These are phyloP conservation scores for Erodium texanum DNA, from an alignment of 441 rosid genomes.

Conservation along the genomic window DNA sequence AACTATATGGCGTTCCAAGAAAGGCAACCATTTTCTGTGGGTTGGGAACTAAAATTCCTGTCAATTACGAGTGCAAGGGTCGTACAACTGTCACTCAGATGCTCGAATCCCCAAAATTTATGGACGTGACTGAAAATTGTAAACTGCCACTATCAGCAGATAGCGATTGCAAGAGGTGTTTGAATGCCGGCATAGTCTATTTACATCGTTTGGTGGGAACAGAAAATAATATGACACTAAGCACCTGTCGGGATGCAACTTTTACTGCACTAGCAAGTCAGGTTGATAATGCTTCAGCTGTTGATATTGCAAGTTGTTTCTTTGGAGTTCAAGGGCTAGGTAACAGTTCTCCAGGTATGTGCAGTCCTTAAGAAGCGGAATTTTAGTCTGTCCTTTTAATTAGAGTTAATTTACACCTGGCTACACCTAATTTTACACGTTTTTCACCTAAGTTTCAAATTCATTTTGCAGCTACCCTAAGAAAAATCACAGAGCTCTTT, in stretches of 20 bases:
- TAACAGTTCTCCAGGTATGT: conserved; percentile 35
- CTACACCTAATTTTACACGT: too few relatives aligned
- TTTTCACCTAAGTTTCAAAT: too few relatives aligned
- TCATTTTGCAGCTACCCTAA: too few relatives aligned
- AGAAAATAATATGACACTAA: conserved; percentile 53
- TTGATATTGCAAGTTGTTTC: conserved; percentile 69
- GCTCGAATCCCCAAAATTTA: conserved; percentile 60
- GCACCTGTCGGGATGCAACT: conserved; percentile 86
- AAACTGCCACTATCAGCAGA: conserved; percentile 41
- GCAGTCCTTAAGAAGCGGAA: conserved; percentile 6
- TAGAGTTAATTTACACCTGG: too few relatives aligned
- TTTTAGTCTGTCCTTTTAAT: too few relatives aligned
- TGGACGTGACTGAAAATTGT: conserved; percentile 54
- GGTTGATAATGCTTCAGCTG: conserved; percentile 48
- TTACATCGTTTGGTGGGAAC: conserved; percentile 54
- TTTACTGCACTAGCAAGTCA: conserved; percentile 69
- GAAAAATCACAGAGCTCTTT: too few relatives aligned
- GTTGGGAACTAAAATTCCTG: conserved; percentile 72
- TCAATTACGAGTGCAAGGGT: conserved; percentile 61
- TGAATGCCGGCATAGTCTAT: conserved; percentile 65
- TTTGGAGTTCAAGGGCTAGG: conserved; percentile 62
- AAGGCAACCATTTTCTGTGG: conserved; percentile 77
- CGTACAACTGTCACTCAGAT: conserved; percentile 66
- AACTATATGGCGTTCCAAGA: conserved; percentile 66
- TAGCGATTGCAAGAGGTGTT: conserved; percentile 54